These are phyloP conservation scores for Alternaria infectoria DNA, from an alignment of 2,329 filamentous ascomycete species.

Conservation along the genomic window DNA sequence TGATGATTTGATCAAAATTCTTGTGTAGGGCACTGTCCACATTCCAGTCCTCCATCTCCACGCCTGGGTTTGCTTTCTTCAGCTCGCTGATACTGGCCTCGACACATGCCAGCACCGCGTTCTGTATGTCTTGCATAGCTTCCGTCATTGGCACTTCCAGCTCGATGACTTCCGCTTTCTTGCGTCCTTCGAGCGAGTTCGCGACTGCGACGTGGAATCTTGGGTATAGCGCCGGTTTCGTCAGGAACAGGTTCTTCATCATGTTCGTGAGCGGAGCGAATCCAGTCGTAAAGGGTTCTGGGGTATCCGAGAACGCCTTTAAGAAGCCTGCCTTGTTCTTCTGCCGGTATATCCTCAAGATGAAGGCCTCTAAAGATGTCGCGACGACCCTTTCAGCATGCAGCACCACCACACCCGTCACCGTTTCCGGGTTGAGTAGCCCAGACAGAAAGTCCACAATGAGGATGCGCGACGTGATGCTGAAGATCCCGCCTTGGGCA, in stretches of 20 bases:
- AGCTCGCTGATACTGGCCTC: slow-evolving; percentile 93
- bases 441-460: slow-evolving; percentile 91
- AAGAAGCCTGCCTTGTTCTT: slow-evolving; percentile 93
- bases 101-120: slow-evolving; percentile 92
- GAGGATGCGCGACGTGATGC: slow-evolving; percentile 92
- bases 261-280: slow-evolving; percentile 88
- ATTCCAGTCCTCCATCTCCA: slow-evolving; percentile 98
- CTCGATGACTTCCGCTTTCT: slow-evolving; percentile 96
- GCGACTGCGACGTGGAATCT: slow-evolving; percentile 92
- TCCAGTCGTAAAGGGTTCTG: slow-evolving; percentile 86
- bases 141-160: slow-evolving; percentile 96
- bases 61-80: slow-evolving; percentile 84
- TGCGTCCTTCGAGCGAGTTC: slow-evolving; percentile 85
- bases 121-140: slow-evolving; percentile 90
- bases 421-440: slow-evolving; percentile 78
- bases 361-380: slow-evolving; percentile 92
- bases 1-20: slow-evolving; percentile 88
- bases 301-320: slow-evolving; percentile 94
- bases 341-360: slow-evolving; percentile 89
- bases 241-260: slow-evolving; percentile 90
- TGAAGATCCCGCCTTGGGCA: slow-evolving; percentile 85
- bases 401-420: slow-evolving; percentile 85
- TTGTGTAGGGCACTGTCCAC: slow-evolving; percentile 89
- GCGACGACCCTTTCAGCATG: slow-evolving; percentile 87
- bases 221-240: slow-evolving; percentile 89